Evolutionary conservation across 2,329 filamentous ascomycete species (phyloP), one percentile per base, ranked within the genome.

Genomic region (Aspergillus floridensis): DNA sequence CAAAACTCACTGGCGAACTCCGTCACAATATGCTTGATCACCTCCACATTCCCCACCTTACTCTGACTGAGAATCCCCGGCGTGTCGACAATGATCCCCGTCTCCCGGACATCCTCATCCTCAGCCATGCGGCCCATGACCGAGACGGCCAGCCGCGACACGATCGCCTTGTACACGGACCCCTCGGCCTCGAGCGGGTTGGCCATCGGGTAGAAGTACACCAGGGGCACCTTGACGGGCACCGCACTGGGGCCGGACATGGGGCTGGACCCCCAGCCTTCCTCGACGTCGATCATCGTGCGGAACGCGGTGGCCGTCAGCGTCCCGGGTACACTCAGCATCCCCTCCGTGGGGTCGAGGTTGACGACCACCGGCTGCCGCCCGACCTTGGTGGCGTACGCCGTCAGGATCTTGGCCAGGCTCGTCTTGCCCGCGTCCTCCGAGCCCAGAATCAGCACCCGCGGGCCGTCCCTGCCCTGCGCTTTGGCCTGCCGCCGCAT

Each of bases 191-290:
- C 88, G 0, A 78, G 64, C 21, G 91, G 85, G 62, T 82, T 86
- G 55, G 85, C 82, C 63, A 89, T 81, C 16, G 95, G 93, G 74
- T 91, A 96, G 75, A 92, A 91, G 72, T 96, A 96, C 29, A 93
- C 92, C 56, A 99, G 79, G 5, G 95, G 95, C 67, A 96, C 82
- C 80, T 97, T 98, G 55, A 96, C 91, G 0, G 93, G 93, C 19
- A 96, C 87, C 0, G 88, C 85, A 66, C 89, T 95, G 0, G 95
- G 93, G 0, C 93, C 95, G 65, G 90, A 96, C 68, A 93, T 96
- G 0, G 93, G 93, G 67, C 91, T 93, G 65, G 85, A 91, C 10
- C 95, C 95, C 88, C 92, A 97, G 21, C 90, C 91, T 62, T 92
- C 88, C 69, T 93, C 90, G 1, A 96, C 83, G 74, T 98, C 93